Evolutionary conservation across 2,329 filamentous ascomycete species (phyloP), one percentile per base, ranked within the genome.

Genomic region (Anthostomella pinea): DNA sequence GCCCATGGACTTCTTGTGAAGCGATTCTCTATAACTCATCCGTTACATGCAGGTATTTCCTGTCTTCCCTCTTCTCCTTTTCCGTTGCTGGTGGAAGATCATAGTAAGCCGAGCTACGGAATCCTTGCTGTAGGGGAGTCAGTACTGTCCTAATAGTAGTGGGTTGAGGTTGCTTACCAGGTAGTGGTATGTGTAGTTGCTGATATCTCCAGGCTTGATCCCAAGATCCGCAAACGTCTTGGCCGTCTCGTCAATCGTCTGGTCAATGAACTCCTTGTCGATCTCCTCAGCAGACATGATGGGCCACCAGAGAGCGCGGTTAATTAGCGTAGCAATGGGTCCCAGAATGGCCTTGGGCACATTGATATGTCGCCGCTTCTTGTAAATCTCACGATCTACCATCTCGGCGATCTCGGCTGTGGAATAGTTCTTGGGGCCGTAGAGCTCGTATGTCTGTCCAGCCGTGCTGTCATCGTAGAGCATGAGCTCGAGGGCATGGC

Each of bases 141-240:
- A 59, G 51, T 42, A 31, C 33, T 23, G 10, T 9, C 11, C 1
- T 18, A 17, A 15, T 6, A 8, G 9, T 5, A 3, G 10, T 8
- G 14, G n/a, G 24, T n/a, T 3, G 15, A 34, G 10, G 14, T 6
- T 31, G 69, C 85, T 68, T 73, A 93, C 88, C 72, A 97, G 67
- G 68, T 98, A 98, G 66, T 94, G 85, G 67, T 91, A 97, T 49
- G 88, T 95, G 63, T 88, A 81, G 64, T 86, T 83, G 63, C 78
- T 82, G 56, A 97, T 78, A 47, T 97, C 90, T 30, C 81, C 85
- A 19, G 91, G 87, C 66, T 89, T 85, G 48, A 98, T 95, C 43
- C 80, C 87, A 30, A 98, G 75, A 59, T 97, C 90, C 66, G 86
- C 86, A 70, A 97, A 95, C 2, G 93, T 97, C 78, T 96, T 97